A percentile compares a stretch with the other conserved stretches of the same genome.
These are phyloP conservation scores for Pistacia integerrima DNA, from an alignment of 345 rosid species.

Conservation along the genomic window DNA sequence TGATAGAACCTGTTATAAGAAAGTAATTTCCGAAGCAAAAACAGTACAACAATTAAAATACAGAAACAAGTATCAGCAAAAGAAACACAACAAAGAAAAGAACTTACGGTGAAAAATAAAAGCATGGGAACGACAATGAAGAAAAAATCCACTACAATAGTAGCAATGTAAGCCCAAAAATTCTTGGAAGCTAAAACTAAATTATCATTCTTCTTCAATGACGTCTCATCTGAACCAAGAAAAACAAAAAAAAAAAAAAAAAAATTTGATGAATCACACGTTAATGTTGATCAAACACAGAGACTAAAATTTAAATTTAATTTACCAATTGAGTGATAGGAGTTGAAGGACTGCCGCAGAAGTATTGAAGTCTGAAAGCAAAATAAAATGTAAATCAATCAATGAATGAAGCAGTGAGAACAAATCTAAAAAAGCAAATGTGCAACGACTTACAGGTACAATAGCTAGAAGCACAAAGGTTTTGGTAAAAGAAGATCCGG, in stretches of 20 bases:
- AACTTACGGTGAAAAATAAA: conserved; percentile 68
- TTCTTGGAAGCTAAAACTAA: conserved; percentile 37
- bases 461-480: conserved; percentile 59
- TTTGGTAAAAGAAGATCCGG: conserved; percentile 76
- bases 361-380: conserved; percentile 57
- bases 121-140: conserved; percentile 63
- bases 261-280: not conserved
- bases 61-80: not conserved
- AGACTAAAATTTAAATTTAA: not conserved
- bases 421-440: not conserved
- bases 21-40: not conserved
- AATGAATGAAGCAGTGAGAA: conserved; percentile 1
- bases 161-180: conserved; percentile 43
- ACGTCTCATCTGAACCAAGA: conserved; percentile 26
- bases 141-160: conserved; percentile 60
- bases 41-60: not conserved
- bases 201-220: conserved; percentile 48
- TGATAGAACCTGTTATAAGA: conserved; percentile 59
- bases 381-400: not conserved
- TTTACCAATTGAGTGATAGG: conserved; percentile 38
- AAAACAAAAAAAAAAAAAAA: not conserved
- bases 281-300: not conserved
- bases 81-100: not conserved
- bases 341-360: conserved; percentile 51
- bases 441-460: conserved; percentile 48